Conservation (phyloP, 805 yeast genomes). For the Suhomyces sp. region DNA sequence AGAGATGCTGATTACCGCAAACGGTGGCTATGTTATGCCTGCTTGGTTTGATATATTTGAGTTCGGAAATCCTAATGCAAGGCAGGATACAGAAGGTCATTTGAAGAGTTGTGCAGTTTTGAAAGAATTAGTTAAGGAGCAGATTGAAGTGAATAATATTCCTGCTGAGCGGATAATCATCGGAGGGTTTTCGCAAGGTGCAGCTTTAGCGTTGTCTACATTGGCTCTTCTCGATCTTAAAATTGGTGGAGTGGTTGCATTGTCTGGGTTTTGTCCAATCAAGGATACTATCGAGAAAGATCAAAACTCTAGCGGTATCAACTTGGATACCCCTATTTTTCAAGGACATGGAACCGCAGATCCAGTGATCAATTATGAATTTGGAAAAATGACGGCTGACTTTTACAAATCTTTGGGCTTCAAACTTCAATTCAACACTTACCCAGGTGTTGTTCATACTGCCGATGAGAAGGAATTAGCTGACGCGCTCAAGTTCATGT, state of each 20-base stretch:
- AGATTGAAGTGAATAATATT: slow-evolving; percentile 49
- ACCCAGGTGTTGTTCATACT: slow-evolving; percentile 65
- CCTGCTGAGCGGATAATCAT: slow-evolving; percentile 68
- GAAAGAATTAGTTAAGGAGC: slow-evolving; percentile 47
- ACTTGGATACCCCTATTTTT: slow-evolving; percentile 70
- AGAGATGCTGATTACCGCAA: slow-evolving; percentile 59
- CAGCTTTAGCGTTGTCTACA: slow-evolving; percentile 68
- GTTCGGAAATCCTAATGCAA: slow-evolving; percentile 46
- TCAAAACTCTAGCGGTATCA: slow-evolving; percentile 29
- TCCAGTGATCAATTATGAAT: slow-evolving; percentile 50
- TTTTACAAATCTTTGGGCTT: slow-evolving; percentile 49
- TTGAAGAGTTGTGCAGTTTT: slow-evolving; percentile 47
- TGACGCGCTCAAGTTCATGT: slow-evolving; percentile 43
- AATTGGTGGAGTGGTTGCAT: slow-evolving; percentile 72
- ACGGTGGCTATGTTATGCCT: slow-evolving; percentile 66
- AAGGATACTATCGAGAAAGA: slow-evolving; percentile 13
- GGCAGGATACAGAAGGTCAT: slow-evolving; percentile 55
- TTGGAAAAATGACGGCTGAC: slow-evolving; percentile 40
- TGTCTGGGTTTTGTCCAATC: slow-evolving; percentile 71
- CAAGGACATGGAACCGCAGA: slow-evolving; percentile 87
- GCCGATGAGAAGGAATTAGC: slow-evolving; percentile 63
- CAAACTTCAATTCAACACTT: slow-evolving; percentile 45
- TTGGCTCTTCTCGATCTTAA: slow-evolving; percentile 52
- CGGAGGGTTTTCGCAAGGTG: slow-evolving; percentile 97
- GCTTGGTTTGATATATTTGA: slow-evolving; percentile 82